These are phyloP conservation scores for Lactarius sanguifluus DNA, from an alignment of 768 basidiomycete genomes.

Conservation along the genomic window DNA sequence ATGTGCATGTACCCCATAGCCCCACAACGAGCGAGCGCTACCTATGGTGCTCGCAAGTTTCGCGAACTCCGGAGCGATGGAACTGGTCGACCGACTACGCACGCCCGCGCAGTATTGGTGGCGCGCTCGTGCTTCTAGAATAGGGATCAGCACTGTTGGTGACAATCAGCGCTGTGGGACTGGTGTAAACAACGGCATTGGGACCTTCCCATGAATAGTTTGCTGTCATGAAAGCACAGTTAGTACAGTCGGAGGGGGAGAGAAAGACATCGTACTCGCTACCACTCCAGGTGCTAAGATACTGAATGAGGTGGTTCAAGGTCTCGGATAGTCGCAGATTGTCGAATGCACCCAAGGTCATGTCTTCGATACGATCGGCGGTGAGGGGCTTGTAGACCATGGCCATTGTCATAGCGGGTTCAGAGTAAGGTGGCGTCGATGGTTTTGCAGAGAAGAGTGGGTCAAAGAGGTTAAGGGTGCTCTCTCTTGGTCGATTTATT, in stretches of 20 bases:
- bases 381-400: slow-evolving; percentile 46
- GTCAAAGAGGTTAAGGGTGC: too few relatives aligned
- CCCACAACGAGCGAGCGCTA: slow-evolving; percentile 71
- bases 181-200: background rate
- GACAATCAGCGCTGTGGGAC: slow-evolving; percentile 1
- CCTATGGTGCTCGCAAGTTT: slow-evolving; percentile 57
- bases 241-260: slow-evolving; percentile 16
- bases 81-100: slow-evolving; percentile 51
- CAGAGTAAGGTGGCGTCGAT: background rate
- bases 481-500: too few relatives aligned
- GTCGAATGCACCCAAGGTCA: slow-evolving; percentile 62
- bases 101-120: slow-evolving; percentile 66
- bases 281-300: slow-evolving; percentile 80
- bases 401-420: slow-evolving; percentile 47
- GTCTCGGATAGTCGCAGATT: slow-evolving; percentile 58
- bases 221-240: background rate
- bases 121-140: slow-evolving; percentile 64
- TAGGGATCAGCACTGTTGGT: slow-evolving; percentile 64
- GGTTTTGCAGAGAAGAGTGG: too few relatives aligned
- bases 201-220: slow-evolving; percentile 31
- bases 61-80: slow-evolving; percentile 49
- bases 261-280: slow-evolving; percentile 64
- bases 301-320: slow-evolving; percentile 71
- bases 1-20: slow-evolving; percentile 67
- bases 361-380: slow-evolving; percentile 57